These are phyloP conservation scores for Fusarium sambucinum DNA, from an alignment of 2,329 filamentous ascomycete genomes.

Conservation along the genomic window DNA sequence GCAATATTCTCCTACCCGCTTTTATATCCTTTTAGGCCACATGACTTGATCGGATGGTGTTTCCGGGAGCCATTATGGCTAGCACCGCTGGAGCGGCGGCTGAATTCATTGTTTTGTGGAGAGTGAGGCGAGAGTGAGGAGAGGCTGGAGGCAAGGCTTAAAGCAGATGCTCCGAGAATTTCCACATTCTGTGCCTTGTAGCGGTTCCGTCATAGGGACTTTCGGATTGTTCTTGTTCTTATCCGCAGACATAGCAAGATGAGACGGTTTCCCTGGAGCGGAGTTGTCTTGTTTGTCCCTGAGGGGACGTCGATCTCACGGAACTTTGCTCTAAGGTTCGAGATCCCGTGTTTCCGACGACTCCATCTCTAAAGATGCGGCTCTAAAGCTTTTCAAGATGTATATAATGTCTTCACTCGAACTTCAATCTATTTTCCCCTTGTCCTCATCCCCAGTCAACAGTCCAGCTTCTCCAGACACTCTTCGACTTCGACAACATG, in stretches of 20 bases:
- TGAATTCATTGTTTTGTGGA: background rate
- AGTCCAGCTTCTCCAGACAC: conserved; percentile 1
- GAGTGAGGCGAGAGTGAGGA: background rate
- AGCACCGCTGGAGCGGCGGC: background rate
- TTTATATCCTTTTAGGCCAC: background rate
- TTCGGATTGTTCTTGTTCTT: conserved; percentile 4
- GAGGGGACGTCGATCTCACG: background rate
- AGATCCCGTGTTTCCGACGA: conserved; percentile 37
- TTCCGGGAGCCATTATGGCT: conserved; percentile 7
- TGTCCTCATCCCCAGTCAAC: conserved; percentile 8
- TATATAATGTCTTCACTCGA: conserved; percentile 25
- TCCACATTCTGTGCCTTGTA: background rate
- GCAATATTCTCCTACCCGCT: conserved; percentile 9
- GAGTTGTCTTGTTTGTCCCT: background rate
- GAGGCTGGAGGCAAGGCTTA: conserved; percentile 2
- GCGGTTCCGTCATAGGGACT: background rate
- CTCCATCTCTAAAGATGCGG: background rate
- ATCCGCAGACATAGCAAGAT: conserved; percentile 14
- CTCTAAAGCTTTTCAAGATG: background rate
- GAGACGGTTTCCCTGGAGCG: no score
- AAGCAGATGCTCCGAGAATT: conserved; percentile 26
- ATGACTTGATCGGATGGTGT: conserved; percentile 8
- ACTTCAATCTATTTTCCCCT: background rate
- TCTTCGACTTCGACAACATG: conserved; percentile 24
- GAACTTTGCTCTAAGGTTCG: background rate